These are phyloP conservation scores for Candida dubliniensis DNA, from an alignment of 1,139 yeast genomes.

Conservation along the genomic window DNA sequence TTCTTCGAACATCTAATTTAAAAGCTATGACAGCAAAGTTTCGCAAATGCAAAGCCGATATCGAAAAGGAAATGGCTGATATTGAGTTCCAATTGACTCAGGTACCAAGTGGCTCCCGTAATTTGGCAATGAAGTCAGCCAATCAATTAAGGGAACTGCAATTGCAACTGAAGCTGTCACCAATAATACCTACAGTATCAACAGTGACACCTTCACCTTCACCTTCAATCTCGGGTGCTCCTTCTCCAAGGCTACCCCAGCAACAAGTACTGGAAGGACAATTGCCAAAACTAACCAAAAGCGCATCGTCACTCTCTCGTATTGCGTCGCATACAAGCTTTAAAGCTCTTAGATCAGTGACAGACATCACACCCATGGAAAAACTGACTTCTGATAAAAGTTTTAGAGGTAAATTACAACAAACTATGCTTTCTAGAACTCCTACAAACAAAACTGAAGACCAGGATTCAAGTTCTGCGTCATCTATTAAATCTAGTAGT, in stretches of 20 bases:
- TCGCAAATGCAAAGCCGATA: slow-evolving; percentile 33
- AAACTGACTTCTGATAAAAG: slow-evolving; percentile 17
- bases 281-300: slow-evolving; percentile 1
- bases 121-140: slow-evolving; percentile 6
- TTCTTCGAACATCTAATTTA: slow-evolving; percentile 64
- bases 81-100: slow-evolving; percentile 20
- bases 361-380: slow-evolving; percentile 22
- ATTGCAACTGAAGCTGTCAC: too few relatives aligned
- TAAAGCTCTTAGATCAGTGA: slow-evolving; percentile 27
- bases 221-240: neutral
- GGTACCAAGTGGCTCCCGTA: slow-evolving; percentile 11
- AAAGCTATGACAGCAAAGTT: slow-evolving; percentile 53
- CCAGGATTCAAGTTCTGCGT: slow-evolving; percentile 13
- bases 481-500: slow-evolving; percentile 14
- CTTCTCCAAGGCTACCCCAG: neutral
- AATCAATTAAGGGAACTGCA: neutral
- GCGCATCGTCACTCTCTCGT: slow-evolving; percentile 20
- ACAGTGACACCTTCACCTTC: slow-evolving; percentile 1
- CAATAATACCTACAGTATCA: neutral
- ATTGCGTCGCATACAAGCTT: slow-evolving; percentile 27
- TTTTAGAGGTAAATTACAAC: slow-evolving; percentile 6
- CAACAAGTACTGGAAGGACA: neutral
- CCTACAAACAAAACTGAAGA: slow-evolving; percentile 16
- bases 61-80: slow-evolving; percentile 21
- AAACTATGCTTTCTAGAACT: slow-evolving; percentile 14